phyloP scores from a whole-genome alignment of 75 land plant genomes.

The Pinus taeda region DNA sequence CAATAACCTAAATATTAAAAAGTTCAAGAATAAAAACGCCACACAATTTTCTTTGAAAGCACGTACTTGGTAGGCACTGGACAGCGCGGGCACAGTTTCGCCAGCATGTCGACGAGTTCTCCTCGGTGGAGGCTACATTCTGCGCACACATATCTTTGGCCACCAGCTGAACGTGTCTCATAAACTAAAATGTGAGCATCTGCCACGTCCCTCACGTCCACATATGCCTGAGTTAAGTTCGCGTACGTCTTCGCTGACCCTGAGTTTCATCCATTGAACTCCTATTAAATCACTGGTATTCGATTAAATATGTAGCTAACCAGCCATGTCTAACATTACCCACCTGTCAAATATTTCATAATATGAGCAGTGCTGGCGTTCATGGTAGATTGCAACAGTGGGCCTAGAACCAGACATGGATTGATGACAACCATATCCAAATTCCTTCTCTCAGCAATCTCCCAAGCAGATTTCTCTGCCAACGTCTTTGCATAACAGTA shows the following conservation, averaged over 20 bases:
- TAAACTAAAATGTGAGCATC: slow-evolving; percentile 64
- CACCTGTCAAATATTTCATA: slow-evolving; percentile 31
- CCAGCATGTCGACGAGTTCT: slow-evolving; percentile 15
- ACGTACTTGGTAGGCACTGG: not conserved
- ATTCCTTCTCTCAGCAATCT: slow-evolving; percentile 24
- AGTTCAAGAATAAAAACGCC: too few species aligned
- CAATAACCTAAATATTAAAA: too few species aligned
- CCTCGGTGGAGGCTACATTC: slow-evolving; percentile 17
- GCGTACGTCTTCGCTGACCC: slow-evolving; percentile 73
- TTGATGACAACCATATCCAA: slow-evolving; percentile 39
- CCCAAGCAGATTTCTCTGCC: slow-evolving; percentile 53
- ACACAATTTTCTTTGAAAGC: too few species aligned
- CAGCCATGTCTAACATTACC: not conserved
- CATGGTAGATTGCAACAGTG: slow-evolving; percentile 41
- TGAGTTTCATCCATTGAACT: not conserved
- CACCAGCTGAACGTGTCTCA: slow-evolving; percentile 59
- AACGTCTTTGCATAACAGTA: slow-evolving; percentile 45
- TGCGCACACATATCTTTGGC: slow-evolving; percentile 46
- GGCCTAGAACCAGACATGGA: slow-evolving; percentile 49
- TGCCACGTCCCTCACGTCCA: slow-evolving; percentile 79
- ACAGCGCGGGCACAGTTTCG: slow-evolving; percentile 16
- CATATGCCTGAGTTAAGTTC: slow-evolving; percentile 68
- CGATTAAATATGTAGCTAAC: too few species aligned
- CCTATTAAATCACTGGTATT: too few species aligned
- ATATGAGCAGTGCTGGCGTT: slow-evolving; percentile 45